Percentiles rank a stretch among this genome's conserved stretches.
Conservation (phyloP, 2,329 filamentous ascomycete species). For the Teratosphaeria zuluensis region DNA sequence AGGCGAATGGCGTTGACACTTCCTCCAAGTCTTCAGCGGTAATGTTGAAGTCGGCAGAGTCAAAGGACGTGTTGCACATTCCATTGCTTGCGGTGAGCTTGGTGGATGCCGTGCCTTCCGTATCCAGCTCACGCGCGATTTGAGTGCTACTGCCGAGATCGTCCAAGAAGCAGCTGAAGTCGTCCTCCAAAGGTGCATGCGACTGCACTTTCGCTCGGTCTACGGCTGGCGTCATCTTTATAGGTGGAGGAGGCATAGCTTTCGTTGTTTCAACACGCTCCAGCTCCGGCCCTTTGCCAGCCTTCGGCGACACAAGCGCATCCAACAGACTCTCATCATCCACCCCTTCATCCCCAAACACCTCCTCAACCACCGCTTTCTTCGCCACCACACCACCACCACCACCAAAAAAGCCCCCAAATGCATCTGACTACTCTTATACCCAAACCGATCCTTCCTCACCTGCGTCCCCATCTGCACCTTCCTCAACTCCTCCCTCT, state of each 20-base stretch:
- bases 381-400: background rate
- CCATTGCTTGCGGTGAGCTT: background rate
- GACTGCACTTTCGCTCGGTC: background rate
- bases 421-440: conserved; percentile 27
- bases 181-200: conserved; percentile 5
- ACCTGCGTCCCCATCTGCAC: conserved; percentile 21
- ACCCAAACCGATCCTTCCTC: conserved; percentile 24
- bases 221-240: background rate
- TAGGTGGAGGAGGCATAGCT: background rate
- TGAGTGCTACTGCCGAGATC: conserved; percentile 39
- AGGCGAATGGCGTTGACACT: conserved; percentile 13
- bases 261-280: background rate
- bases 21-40: conserved; percentile 32
- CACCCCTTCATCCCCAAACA: conserved; percentile 19
- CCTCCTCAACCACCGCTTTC: conserved; percentile 7
- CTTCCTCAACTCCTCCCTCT: conserved; percentile 8
- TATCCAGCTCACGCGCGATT: conserved; percentile 33
- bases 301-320: conserved; percentile 8
- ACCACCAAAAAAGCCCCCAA: conserved; percentile 22
- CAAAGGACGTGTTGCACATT: conserved; percentile 21
- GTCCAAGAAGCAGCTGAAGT: conserved; percentile 21
- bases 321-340: conserved; percentile 24
- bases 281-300: background rate
- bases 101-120: conserved; percentile 6
- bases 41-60: conserved; percentile 31